phyloP scores from a whole-genome alignment of 768 basidiomycete genomes.

The Rhodotorula babjevae region DNA sequence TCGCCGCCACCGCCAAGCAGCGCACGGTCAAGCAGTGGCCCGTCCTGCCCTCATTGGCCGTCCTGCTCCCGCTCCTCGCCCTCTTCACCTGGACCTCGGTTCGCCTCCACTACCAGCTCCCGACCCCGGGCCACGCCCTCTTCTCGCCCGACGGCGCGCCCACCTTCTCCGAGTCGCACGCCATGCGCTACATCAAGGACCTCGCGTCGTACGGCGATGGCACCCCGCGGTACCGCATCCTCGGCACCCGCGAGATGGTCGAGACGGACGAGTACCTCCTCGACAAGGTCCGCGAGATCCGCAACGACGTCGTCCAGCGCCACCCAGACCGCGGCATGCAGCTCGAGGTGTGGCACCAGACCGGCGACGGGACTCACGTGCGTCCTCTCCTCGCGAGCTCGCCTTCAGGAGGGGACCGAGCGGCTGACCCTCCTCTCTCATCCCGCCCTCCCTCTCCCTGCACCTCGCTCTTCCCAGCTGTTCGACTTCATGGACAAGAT shows the following conservation, averaged over 20 bases:
- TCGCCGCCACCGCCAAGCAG: too few relatives aligned
- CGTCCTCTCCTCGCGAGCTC: too few relatives aligned
- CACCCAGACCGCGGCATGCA: conserved; percentile 52
- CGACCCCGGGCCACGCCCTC: conserved; percentile 3
- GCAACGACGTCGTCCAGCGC: conserved; percentile 57
- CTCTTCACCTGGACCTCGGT: conserved; percentile 18
- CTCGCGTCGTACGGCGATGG: conserved; percentile 53
- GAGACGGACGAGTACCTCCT: conserved; percentile 77
- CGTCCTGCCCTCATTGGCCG: conserved; percentile 10
- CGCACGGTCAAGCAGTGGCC: not conserved
- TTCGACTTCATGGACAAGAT: conserved; percentile 69
- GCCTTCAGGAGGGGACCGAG: too few relatives aligned
- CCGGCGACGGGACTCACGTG: conserved; percentile 30
- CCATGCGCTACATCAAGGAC: conserved; percentile 41
- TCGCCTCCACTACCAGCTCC: conserved; percentile 32
- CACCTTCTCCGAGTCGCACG: conserved; percentile 35
- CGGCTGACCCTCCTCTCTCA: too few relatives aligned
- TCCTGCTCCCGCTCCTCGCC: conserved; percentile 25
- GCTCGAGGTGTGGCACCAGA: conserved; percentile 85
- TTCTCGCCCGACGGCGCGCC: conserved; percentile 20
- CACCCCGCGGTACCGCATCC: conserved; percentile 73
- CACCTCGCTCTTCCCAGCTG: conserved; percentile 43
- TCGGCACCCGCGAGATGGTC: conserved; percentile 84
- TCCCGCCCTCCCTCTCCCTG: not conserved
- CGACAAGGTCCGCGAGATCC: conserved; percentile 60